Base-by-base conservation (phyloP, 208 protist species). In the Blechomonas ayalai region DNA sequence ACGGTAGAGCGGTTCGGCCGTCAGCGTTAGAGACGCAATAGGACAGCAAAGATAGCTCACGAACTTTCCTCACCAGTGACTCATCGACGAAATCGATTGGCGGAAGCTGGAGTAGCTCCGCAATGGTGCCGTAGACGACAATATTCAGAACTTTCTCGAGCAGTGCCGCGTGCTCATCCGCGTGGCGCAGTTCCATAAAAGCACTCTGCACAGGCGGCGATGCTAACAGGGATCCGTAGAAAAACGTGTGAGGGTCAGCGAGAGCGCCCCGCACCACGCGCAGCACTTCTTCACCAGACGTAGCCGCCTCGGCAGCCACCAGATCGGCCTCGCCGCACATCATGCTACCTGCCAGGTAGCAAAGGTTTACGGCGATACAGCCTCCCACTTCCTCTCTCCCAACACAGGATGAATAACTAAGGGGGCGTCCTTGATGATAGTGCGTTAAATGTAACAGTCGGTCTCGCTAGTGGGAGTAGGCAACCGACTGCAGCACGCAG, bases 11-110 rank as follows among this genome's bases (percentile, higher is more conserved):
- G 27, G 45, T 15, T 12, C 54, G 40, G n/a, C 16, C 35, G 18
- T 35, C 43, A 2, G 43, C 38, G 29, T 48, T 29, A 13, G 22
- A 34, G 3, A 32, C 47, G 54, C 43, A 81, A 27, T 34, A 63
- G 26, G 47, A 67, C 27, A 63, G 48, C 12, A 86, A 31, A 8
- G 72, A 64, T 8, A 86, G 66, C 27, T 75, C 34, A 15, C 44
- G 51, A 25, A 70, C 45, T 20, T 81, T 81, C 6, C 36, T 35
- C 2, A 20, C 27, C 31, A 66, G 50, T n/a, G 29, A 12, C 8
- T 38, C 24, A 3, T 20, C 68, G 43, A 33, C 40, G 29, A 20
- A 55, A 26, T 36, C 25, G 16, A 13, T 23, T 18, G 45, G 18
- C 2, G 47, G 47, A 16, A 40, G 2, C 29, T 18, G 36, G n/a